phyloP scores from a whole-genome alignment of 1,284 basidiomycete genomes.

The Papiliotrema flavescens region DNA sequence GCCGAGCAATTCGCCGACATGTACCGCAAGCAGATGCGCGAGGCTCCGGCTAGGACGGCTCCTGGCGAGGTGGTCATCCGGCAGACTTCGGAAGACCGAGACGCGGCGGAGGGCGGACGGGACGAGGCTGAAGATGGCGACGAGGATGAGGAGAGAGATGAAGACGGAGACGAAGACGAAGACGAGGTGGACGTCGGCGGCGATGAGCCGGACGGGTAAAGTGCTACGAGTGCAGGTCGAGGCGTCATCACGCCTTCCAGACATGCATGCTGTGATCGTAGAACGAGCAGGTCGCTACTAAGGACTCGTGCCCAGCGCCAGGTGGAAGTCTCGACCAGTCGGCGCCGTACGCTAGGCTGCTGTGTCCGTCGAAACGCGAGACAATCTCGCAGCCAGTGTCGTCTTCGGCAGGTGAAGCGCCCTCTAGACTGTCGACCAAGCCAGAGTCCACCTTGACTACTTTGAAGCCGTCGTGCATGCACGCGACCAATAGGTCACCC shows the following conservation, averaged over 20 bases:
- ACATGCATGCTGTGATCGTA: conserved; percentile 84
- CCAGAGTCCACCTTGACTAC: conserved; percentile 56
- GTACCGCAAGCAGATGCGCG: conserved; percentile 58
- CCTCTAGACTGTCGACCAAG: not conserved
- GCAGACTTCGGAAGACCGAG: conserved; percentile 18
- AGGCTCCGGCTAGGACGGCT: conserved; percentile 20
- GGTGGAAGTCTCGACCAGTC: conserved; percentile 73
- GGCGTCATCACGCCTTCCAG: conserved; percentile 62
- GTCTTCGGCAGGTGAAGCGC: conserved; percentile 3
- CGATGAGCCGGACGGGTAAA: too few relatives aligned
- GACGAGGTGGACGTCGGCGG: too few relatives aligned
- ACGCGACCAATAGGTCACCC: conserved; percentile 76
- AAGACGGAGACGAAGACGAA: conserved; percentile 2
- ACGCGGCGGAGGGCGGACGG: conserved; percentile 34
- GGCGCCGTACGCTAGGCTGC: conserved; percentile 86
- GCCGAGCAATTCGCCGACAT: conserved; percentile 61
- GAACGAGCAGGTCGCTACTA: conserved; percentile 90
- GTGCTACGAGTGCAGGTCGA: too few relatives aligned
- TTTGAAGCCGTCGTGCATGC: conserved; percentile 98
- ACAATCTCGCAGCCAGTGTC: conserved; percentile 45
- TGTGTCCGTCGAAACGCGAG: conserved; percentile 70
- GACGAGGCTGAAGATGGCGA: conserved; percentile 26
- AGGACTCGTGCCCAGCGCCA: conserved; percentile 48
- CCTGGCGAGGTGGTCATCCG: conserved; percentile 5
- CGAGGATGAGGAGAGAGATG: conserved; percentile 3